phyloP scores from a whole-genome alignment of 768 basidiomycete species.

The Tephrocybe sp. region DNA sequence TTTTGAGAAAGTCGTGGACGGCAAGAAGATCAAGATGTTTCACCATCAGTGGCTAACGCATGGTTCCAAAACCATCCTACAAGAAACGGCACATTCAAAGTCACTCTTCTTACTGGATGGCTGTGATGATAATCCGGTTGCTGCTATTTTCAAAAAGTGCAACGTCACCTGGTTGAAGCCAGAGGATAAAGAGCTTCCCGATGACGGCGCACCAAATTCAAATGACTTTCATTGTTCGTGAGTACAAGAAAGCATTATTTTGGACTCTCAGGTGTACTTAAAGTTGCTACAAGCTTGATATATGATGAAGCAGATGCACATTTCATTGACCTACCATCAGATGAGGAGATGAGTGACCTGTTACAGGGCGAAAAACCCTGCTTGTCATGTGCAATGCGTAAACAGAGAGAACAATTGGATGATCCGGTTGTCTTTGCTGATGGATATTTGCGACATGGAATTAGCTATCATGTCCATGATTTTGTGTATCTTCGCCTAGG shows the following conservation, averaged over 20 bases:
- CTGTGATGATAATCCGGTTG: conserved; percentile 57
- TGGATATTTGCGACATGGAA: conserved; percentile 41
- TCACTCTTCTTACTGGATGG: conserved; percentile 53
- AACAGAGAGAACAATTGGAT: conserved; percentile 22
- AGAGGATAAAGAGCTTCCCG: conserved; percentile 46
- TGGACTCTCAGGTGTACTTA: background rate
- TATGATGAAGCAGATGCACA: conserved; percentile 50
- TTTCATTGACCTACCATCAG: conserved; percentile 45
- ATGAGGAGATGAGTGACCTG: conserved; percentile 27
- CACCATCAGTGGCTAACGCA: conserved; percentile 76
- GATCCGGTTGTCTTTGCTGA: conserved; percentile 27
- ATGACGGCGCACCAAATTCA: conserved; percentile 36
- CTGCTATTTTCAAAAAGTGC: conserved; percentile 59
- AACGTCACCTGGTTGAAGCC: conserved; percentile 42
- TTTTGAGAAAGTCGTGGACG: conserved; percentile 38
- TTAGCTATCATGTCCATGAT: conserved; percentile 56
- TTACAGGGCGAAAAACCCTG: conserved; percentile 40
- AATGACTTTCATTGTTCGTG: conserved; percentile 63
- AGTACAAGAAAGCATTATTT: conserved; percentile 9
- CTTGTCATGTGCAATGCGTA: conserved; percentile 44
- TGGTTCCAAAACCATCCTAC: conserved; percentile 63
- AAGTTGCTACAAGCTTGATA: conserved; percentile 35
- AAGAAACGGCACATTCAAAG: conserved; percentile 65
- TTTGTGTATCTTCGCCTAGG: conserved; percentile 56
- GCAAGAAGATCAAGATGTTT: conserved; percentile 44